phyloP scores from a whole-genome alignment of 495 filamentous ascomycete genomes.

The Aspergillus conjunctus region DNA sequence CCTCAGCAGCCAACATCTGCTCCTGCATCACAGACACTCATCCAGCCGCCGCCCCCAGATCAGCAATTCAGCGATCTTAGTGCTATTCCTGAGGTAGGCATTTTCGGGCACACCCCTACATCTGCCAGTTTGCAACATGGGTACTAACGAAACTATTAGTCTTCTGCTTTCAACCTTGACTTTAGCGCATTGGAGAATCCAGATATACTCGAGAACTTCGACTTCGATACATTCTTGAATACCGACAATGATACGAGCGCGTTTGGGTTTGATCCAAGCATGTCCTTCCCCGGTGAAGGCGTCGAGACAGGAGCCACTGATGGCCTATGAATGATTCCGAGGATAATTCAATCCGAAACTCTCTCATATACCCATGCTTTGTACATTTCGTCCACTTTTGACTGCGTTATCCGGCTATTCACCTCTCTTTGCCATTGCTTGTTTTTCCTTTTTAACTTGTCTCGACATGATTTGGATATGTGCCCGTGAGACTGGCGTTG shows the following conservation, averaged over 20 bases:
- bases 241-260: constrained; percentile 55
- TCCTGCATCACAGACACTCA: constrained; percentile 43
- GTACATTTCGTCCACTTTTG: constrained; percentile 39
- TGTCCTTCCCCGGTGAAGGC: constrained; percentile 45
- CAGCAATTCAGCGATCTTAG: constrained; percentile 41
- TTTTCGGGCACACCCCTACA: constrained; percentile 24
- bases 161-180: constrained; percentile 55
- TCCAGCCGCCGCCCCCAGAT: constrained; percentile 50
- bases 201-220: constrained; percentile 87
- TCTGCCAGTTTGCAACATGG: constrained; percentile 19
- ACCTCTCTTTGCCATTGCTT: constrained; percentile 28
- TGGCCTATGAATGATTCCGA: constrained; percentile 45
- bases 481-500: constrained; percentile 47
- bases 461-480: constrained; percentile 38
- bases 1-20: constrained; percentile 46
- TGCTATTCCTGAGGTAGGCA: constrained; percentile 45
- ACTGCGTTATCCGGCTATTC: constrained; percentile 28
- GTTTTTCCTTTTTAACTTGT: constrained; percentile 25
- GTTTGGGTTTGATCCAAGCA: constrained; percentile 56
- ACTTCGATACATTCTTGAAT: constrained; percentile 93
- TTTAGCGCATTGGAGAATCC: constrained; percentile 61
- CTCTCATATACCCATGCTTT: constrained; percentile 52
- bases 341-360: constrained; percentile 44
- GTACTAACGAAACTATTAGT: constrained; percentile 28
- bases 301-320: constrained; percentile 56